Conservation (phyloP, 2,329 filamentous ascomycete genomes). For the Paraphoma sp. region DNA sequence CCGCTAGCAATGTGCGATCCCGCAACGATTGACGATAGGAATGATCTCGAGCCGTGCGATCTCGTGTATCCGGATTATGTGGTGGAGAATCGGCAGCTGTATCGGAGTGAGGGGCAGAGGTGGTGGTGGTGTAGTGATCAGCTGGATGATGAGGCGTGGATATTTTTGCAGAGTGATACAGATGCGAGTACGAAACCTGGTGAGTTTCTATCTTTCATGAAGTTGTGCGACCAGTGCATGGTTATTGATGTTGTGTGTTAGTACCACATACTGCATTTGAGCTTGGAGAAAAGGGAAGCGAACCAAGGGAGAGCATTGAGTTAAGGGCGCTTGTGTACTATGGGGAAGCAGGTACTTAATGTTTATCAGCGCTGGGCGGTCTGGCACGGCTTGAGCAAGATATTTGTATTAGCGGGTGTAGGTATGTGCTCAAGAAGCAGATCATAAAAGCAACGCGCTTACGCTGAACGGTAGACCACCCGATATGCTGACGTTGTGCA, state of each 20-base stretch:
- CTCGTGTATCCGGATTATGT: conserved; percentile 14
- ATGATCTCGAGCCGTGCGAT: conserved; percentile 12
- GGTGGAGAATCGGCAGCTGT: conserved; percentile 15
- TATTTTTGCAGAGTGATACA: conserved; percentile 15
- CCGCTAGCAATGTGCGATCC: conserved; percentile 19
- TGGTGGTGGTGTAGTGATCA: conserved; percentile 13
- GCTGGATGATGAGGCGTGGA: conserved; percentile 8
- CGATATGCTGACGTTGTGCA: too few relatives aligned
- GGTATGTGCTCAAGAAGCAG: too few relatives aligned
- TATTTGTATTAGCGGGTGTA: neutral
- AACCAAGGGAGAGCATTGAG: neutral
- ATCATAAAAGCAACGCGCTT: too few relatives aligned
- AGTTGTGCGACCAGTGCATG: neutral
- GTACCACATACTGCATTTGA: neutral
- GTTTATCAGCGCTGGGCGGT: neutral
- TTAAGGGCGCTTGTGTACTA: neutral
- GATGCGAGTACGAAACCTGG: conserved; percentile 2
- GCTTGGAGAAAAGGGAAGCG: neutral
- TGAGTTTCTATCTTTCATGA: neutral
- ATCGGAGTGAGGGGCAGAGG: conserved; percentile 2
- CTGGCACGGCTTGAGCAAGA: neutral
- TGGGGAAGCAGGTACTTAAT: neutral
- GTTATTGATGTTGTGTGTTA: neutral
- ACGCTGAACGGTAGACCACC: too few relatives aligned
- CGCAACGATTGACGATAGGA: conserved; percentile 3